Percentiles rank a stretch among this genome's conserved stretches.
Conservation (phyloP, 2,329 filamentous ascomycete species). For the Hysterium pulicare region DNA sequence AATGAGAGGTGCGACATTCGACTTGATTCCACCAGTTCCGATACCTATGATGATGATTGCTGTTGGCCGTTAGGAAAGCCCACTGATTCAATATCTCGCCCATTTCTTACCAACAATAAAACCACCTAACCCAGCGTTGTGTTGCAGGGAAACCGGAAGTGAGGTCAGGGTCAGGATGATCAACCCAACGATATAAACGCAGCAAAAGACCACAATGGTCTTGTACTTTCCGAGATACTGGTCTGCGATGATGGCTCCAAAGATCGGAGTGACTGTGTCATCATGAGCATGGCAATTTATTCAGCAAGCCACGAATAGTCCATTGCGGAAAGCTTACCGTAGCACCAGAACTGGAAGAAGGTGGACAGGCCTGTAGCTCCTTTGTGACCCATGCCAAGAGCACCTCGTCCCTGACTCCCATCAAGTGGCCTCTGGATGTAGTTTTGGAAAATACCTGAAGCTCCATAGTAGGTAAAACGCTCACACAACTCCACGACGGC, state of each 20-base stretch:
- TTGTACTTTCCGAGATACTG: slow-evolving; percentile 68
- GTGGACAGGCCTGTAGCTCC: slow-evolving; percentile 45
- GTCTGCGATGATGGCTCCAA: slow-evolving; percentile 59
- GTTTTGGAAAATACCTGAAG: slow-evolving; percentile 50
- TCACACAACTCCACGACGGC: slow-evolving; percentile 51
- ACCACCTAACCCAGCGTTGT: slow-evolving; percentile 59
- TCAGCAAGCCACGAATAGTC: background rate
- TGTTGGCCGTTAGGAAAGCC: too few relatives aligned
- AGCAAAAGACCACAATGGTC: slow-evolving; percentile 66
- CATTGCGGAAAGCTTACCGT: slow-evolving; percentile 16
- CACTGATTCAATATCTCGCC: background rate
- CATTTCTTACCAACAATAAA: slow-evolving; percentile 51
- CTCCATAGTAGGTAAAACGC: slow-evolving; percentile 48
- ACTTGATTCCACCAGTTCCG: slow-evolving; percentile 78
- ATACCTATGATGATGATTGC: slow-evolving; percentile 66
- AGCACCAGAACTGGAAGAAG: slow-evolving; percentile 45
- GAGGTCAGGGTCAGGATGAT: slow-evolving; percentile 64
- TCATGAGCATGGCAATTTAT: slow-evolving; percentile 29
- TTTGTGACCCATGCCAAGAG: slow-evolving; percentile 43
- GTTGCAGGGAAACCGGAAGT: slow-evolving; percentile 60
- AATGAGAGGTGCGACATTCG: slow-evolving; percentile 61
- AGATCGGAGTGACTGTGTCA: slow-evolving; percentile 40
- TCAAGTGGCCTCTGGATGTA: slow-evolving; percentile 44
- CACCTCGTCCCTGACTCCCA: slow-evolving; percentile 38
- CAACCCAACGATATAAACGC: slow-evolving; percentile 63